Percentiles rank a stretch among this genome's conserved stretches.
Evolutionary conservation across 1,284 basidiomycete species (phyloP).

Genomic region (Puccinia coronata): DNA sequence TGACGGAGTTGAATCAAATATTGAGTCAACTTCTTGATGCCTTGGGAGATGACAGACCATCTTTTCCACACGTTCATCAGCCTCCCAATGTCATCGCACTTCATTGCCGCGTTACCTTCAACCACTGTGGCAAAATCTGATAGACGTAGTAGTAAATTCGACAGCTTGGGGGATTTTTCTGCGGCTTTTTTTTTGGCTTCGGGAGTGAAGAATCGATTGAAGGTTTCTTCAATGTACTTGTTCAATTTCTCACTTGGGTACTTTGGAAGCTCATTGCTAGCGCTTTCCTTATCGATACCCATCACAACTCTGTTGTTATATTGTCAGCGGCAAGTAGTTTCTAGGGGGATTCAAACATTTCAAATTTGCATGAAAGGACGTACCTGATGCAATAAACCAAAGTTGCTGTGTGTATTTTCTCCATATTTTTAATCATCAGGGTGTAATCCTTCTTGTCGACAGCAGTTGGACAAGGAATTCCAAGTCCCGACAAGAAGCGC

Average conservation of each 20-base stretch:
- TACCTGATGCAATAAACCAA: background rate
- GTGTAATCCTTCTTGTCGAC: background rate
- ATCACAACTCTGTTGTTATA: background rate
- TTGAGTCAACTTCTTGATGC: background rate
- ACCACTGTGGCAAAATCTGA: background rate
- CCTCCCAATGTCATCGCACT: background rate
- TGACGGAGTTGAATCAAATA: background rate
- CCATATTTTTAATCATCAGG: background rate
- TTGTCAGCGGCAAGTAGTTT: background rate
- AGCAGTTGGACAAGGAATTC: background rate
- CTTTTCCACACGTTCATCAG: background rate
- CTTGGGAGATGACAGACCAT: background rate
- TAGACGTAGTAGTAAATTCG: background rate
- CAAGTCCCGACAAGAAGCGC: background rate
- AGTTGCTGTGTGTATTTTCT: background rate
- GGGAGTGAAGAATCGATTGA: background rate
- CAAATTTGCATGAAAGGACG: background rate
- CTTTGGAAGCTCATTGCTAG: background rate
- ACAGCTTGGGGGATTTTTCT: background rate
- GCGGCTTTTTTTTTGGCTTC: background rate
- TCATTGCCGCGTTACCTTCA: background rate
- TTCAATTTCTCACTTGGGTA: background rate
- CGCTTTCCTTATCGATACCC: background rate
- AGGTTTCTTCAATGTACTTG: background rate
- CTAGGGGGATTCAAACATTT: background rate